phyloP scores from a whole-genome alignment of 1,284 basidiomycete species.

The Sporisorium exsertum region DNA sequence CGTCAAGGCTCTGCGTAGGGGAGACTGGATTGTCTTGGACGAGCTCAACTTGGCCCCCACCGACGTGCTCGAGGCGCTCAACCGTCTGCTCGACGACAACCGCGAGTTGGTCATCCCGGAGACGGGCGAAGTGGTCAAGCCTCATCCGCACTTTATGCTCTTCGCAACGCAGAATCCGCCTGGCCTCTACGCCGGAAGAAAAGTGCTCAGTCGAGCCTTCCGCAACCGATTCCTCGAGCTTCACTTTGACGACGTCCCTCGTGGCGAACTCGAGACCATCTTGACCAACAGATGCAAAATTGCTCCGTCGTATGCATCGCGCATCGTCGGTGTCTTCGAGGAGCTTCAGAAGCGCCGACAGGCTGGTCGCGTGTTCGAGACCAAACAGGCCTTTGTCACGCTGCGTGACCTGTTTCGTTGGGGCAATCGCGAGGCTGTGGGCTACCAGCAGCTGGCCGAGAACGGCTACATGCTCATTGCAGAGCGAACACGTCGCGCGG shows the following conservation, averaged over 20 bases:
- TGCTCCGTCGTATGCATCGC: conserved; percentile 78
- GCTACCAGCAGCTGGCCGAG: conserved; percentile 92
- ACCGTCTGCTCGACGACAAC: conserved; percentile 96
- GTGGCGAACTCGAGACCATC: conserved; percentile 91
- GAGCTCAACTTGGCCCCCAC: conserved; percentile 98
- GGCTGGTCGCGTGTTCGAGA: conserved; percentile 92
- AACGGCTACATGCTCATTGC: conserved; percentile 98
- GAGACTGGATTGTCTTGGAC: conserved; percentile 98
- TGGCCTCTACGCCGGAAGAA: conserved; percentile 95
- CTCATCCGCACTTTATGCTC: conserved; percentile 96
- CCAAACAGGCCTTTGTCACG: conserved; percentile 95
- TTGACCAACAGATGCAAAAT: conserved; percentile 65
- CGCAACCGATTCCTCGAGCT: conserved; percentile 98
- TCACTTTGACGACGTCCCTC: conserved; percentile 96
- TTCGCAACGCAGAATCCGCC: conserved; percentile 99
- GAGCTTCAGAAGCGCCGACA: conserved; percentile 94
- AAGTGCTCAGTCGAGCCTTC: conserved; percentile 94
- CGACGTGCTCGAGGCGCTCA: conserved; percentile 96
- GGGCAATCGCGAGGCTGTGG: conserved; percentile 85
- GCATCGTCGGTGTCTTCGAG: conserved; percentile 90
- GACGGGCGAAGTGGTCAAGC: conserved; percentile 92
- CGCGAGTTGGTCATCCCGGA: conserved; percentile 95
- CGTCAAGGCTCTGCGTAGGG: conserved; percentile 88
- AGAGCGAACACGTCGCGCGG: conserved; percentile 84
- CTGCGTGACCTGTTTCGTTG: conserved; percentile 97